These are phyloP conservation scores for Macrotyloma uniflorum DNA, from an alignment of 306 rosid genomes.

Conservation along the genomic window DNA sequence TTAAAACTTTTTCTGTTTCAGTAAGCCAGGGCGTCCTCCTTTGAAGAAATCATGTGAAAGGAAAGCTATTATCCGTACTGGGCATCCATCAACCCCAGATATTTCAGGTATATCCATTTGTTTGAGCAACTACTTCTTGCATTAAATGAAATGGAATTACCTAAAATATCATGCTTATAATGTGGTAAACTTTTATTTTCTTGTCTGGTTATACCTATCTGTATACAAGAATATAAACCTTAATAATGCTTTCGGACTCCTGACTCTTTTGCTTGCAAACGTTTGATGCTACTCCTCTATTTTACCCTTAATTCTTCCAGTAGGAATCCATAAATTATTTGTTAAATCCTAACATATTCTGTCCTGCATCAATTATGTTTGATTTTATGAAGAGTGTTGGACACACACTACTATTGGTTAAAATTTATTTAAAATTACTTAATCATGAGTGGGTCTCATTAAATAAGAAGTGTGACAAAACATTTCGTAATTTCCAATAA, in stretches of 20 bases:
- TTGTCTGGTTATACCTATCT: slow-evolving; percentile 16
- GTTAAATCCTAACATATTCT: background rate
- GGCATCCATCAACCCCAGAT: slow-evolving; percentile 58
- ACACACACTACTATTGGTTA: background rate
- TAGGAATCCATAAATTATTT: slow-evolving; percentile 20
- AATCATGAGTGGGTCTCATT: background rate
- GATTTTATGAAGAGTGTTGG: background rate
- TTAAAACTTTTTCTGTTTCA: slow-evolving; percentile 43
- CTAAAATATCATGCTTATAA: slow-evolving; percentile 18
- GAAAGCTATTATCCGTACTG: slow-evolving; percentile 60
- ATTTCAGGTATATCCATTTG: slow-evolving; percentile 56
- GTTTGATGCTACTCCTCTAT: slow-evolving; percentile 14
- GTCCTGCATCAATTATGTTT: slow-evolving; percentile 6
- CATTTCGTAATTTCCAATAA: background rate
- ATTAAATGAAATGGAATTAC: background rate
- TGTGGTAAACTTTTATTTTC: background rate
- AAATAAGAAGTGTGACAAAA: background rate
- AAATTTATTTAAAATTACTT: background rate
- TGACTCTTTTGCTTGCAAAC: slow-evolving; percentile 24
- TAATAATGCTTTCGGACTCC: too few relatives aligned
- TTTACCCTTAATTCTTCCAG: slow-evolving; percentile 27
- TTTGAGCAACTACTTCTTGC: slow-evolving; percentile 19
- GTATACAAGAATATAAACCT: too few relatives aligned
- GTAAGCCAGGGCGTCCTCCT: slow-evolving; percentile 80
- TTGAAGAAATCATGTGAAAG: slow-evolving; percentile 72